These are phyloP conservation scores for Phalaenopsis hybrid DNA, from an alignment of 116 monocot species.

Conservation along the genomic window DNA sequence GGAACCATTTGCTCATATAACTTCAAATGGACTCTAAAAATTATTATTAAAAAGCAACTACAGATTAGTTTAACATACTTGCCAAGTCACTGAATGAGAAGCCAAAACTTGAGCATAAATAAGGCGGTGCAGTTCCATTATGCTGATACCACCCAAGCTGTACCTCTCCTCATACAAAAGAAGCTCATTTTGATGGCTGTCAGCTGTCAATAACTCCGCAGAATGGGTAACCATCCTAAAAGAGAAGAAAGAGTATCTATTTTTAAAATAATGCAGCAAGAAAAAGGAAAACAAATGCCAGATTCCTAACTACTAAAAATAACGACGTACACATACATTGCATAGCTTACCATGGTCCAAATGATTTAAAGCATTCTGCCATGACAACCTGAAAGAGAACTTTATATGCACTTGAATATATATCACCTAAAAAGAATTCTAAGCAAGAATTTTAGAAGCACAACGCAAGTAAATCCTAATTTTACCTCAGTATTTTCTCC, in stretches of 20 bases:
- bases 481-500: conserved; percentile 81
- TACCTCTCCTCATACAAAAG: conserved; percentile 79
- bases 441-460: conserved; percentile 10
- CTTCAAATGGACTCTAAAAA: not conserved
- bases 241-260: conserved; percentile 7
- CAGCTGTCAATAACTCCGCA: conserved; percentile 66
- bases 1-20: not conserved
- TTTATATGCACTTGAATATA: conserved; percentile 3
- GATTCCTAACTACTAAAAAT: not conserved
- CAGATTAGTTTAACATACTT: conserved; percentile 43
- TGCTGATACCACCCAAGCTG: conserved; percentile 83
- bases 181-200: conserved; percentile 55
- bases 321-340: conserved; percentile 5
- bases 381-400: conserved; percentile 65
- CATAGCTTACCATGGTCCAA: conserved; percentile 83
- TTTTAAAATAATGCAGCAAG: conserved; percentile 7
- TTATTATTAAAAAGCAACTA: not conserved
- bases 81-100: conserved; percentile 90
- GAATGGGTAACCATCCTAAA: conserved; percentile 89
- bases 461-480: conserved; percentile 3
- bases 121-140: conserved; percentile 81
- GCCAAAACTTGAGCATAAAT: conserved; percentile 90
- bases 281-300: conserved; percentile 8
- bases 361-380: conserved; percentile 78
- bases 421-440: not conserved